Base-by-base conservation (phyloP, 2,329 filamentous ascomycete species). In the Oidium heveae region DNA sequence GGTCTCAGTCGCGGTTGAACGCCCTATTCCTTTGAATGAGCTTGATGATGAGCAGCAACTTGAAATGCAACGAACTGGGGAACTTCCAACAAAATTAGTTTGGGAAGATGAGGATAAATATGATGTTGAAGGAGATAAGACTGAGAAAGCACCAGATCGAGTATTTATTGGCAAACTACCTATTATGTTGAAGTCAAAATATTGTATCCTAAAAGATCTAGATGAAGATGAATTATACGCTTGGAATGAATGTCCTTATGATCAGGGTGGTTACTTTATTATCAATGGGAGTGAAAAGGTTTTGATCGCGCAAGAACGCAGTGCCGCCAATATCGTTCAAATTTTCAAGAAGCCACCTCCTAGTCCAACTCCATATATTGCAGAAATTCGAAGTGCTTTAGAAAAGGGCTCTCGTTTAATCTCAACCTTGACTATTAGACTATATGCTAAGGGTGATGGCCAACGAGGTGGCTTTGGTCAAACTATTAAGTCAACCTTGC, bases 201-300 rank as follows among this genome's bases (percentile, higher is more conserved):
- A 94, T 62, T 98, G 91, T 68, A 86, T 93, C 60, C 70, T 98
- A 61, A 84, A 84, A 61, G 81, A 83, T 60, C 78, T 93, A 65
- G 77, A 79, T 52, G 89, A 96, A 59, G 82, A 91, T 54, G 82
- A 85, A 52, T 74, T 98, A 1, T 96, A 94, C 66, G 75, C 84
- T 50, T 81, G 93, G 68, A 94, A 94, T 65, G 91, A 98, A 69
- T 98, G 91, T 61, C 91, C 91, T 0, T 98, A 95, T 67, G 91
- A 98, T 64, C 91, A 95, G 65, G 91, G 91, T 61, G 91, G 91
- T 60, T 98, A 98, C 69, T 98, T 98, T 65, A 86, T 98, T 63
- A 98, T 98, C 74, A 98, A 98, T 70, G 91, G 91, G 46, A 94
- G 86, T 68, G 91, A 98, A 66, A 98, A 98, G 74, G 91, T 98